Evolutionary conservation across 768 basidiomycete species (phyloP).

Genomic region (Termitomyces sp.): DNA sequence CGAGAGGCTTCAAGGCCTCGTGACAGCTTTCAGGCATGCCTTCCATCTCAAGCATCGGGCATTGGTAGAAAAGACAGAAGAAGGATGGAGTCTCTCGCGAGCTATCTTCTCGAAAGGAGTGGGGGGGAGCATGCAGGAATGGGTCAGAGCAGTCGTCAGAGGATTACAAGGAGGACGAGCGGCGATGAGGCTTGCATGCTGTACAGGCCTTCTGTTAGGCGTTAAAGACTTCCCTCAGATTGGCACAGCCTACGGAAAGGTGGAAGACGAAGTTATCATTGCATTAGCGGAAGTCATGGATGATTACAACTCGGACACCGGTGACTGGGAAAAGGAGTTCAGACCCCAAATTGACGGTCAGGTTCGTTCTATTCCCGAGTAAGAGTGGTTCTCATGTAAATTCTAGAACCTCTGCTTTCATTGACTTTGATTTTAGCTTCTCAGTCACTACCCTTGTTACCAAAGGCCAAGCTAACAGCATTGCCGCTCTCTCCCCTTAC

Average conservation of each 20-base stretch:
- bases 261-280: slow-evolving; percentile 67
- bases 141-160: slow-evolving; percentile 49
- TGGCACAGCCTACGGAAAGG: slow-evolving; percentile 29
- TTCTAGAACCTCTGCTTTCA: slow-evolving; percentile 41
- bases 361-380: slow-evolving; percentile 17
- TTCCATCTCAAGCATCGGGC: slow-evolving; percentile 49
- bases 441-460: slow-evolving; percentile 56
- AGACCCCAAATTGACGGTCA: slow-evolving; percentile 45
- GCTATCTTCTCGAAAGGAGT: slow-evolving; percentile 36
- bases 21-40: slow-evolving; percentile 58
- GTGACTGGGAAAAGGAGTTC: slow-evolving; percentile 69
- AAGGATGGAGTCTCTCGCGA: slow-evolving; percentile 28
- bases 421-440: slow-evolving; percentile 55
- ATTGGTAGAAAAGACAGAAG: slow-evolving; percentile 31
- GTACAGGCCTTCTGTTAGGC: slow-evolving; percentile 62
- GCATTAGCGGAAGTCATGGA: slow-evolving; percentile 77
- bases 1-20: slow-evolving; percentile 45
- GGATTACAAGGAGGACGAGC: slow-evolving; percentile 69
- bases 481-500: slow-evolving; percentile 50
- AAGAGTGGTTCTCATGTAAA: slow-evolving; percentile 2
- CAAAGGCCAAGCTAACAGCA: slow-evolving; percentile 51
- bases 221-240: slow-evolving; percentile 47
- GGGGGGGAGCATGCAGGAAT: slow-evolving; percentile 41
- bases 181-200: slow-evolving; percentile 57
- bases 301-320: slow-evolving; percentile 35